phyloP scores from a whole-genome alignment of 192 early-diverging fungal species.

The Coemansia sp. region DNA sequence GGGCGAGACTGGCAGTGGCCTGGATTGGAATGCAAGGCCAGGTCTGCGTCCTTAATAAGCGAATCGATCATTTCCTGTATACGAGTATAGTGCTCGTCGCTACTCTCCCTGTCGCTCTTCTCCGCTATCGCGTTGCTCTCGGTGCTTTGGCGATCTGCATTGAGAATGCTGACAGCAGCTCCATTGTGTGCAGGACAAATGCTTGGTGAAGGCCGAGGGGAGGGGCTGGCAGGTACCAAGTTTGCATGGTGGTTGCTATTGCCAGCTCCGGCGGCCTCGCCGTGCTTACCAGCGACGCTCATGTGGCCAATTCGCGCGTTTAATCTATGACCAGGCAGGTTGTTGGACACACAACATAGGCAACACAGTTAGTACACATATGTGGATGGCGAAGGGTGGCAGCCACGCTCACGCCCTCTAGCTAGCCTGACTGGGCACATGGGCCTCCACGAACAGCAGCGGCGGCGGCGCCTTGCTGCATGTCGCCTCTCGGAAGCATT shows the following conservation, averaged over 20 bases:
- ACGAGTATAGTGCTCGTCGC: constrained; percentile 50
- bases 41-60: constrained; percentile 52
- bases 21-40: constrained; percentile 43
- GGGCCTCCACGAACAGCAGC: constrained; percentile 3
- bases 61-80: constrained; percentile 56
- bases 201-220: background rate
- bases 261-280: background rate
- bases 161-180: background rate
- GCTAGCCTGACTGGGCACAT: background rate
- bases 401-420: constrained; percentile 6
- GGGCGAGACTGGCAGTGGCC: constrained; percentile 8
- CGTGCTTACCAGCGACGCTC: constrained; percentile 12
- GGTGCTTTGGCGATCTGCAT: background rate
- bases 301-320: constrained; percentile 45
- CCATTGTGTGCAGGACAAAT: constrained; percentile 6
- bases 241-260: background rate
- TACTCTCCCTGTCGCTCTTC: constrained; percentile 18
- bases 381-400: background rate
- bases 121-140: background rate
- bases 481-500: constrained; percentile 4
- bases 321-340: constrained; percentile 19
- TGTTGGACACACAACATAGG: background rate
- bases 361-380: background rate
- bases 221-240: background rate
- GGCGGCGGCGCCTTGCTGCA: constrained; percentile 7